Percentiles rank a stretch among this genome's conserved stretches.
Evolutionary conservation across 768 basidiomycete genomes (phyloP).

Genomic region (Leccinum broughii): DNA sequence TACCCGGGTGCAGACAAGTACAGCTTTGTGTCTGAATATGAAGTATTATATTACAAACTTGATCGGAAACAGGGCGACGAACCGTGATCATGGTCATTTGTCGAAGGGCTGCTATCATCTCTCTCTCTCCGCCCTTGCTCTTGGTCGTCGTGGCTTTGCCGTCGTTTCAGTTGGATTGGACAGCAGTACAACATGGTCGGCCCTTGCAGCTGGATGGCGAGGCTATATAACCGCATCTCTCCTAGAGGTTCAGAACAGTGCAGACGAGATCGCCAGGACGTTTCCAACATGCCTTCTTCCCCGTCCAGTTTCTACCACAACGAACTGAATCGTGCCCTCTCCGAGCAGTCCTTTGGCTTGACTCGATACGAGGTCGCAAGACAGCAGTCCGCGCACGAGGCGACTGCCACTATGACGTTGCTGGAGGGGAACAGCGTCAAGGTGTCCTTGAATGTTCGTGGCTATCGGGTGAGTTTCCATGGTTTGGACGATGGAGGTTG

Average conservation of each 20-base stretch:
- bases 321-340: constrained; percentile 56
- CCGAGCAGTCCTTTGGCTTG: constrained; percentile 61
- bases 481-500: not conserved
- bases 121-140: constrained; percentile 12
- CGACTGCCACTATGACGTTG: constrained; percentile 53
- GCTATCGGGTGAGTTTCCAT: constrained; percentile 50
- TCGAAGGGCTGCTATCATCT: constrained; percentile 21
- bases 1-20: constrained; percentile 11
- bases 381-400: constrained; percentile 43
- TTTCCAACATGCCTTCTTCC: constrained; percentile 20
- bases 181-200: constrained; percentile 24
- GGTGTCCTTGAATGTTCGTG: constrained; percentile 51
- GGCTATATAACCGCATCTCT: constrained; percentile 29
- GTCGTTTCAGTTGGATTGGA: constrained; percentile 1
- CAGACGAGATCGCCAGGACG: constrained; percentile 8
- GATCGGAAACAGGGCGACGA: constrained; percentile 32
- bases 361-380: constrained; percentile 42
- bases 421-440: constrained; percentile 53
- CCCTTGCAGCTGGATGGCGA: constrained; percentile 26
- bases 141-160: constrained; percentile 14
- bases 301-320: constrained; percentile 34
- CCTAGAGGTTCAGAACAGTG: constrained; percentile 19
- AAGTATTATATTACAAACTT: constrained; percentile 11
- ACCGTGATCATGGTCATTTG: constrained; percentile 18
- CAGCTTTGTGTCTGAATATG: constrained; percentile 1